Conservation (phyloP, 495 filamentous ascomycete species). For the Trichoderma reesei region DNA sequence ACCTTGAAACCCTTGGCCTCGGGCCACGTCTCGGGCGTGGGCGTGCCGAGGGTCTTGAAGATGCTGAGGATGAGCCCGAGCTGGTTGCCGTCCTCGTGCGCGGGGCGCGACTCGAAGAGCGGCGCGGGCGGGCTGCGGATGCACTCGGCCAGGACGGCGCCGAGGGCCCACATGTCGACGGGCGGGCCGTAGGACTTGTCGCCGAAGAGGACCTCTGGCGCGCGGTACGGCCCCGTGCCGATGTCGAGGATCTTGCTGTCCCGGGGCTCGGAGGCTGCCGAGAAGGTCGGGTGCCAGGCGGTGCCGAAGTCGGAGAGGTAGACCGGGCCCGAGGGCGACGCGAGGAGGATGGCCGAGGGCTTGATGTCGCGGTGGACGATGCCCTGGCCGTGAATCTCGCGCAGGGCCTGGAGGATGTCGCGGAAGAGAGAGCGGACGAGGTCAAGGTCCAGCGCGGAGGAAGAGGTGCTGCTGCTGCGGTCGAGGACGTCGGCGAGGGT, state of each 20-base stretch:
- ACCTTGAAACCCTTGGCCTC: constrained; percentile 38
- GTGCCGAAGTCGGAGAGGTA: constrained; percentile 88
- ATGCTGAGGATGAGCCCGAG: constrained; percentile 82
- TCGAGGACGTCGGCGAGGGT: constrained; percentile 58
- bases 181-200: constrained; percentile 54
- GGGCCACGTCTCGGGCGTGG: constrained; percentile 68
- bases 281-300: constrained; percentile 59
- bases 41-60: constrained; percentile 81
- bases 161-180: constrained; percentile 87
- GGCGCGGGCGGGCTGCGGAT: constrained; percentile 41
- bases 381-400: constrained; percentile 56
- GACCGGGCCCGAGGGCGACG: constrained; percentile 55
- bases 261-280: constrained; percentile 49
- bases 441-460: constrained; percentile 28
- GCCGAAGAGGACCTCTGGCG: constrained; percentile 88
- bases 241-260: constrained; percentile 79
- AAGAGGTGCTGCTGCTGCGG: background rate
- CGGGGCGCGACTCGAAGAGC: constrained; percentile 61
- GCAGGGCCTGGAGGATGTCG: constrained; percentile 64
- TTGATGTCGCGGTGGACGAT: constrained; percentile 95
- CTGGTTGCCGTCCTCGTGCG: constrained; percentile 83
- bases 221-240: constrained; percentile 81
- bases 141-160: constrained; percentile 69
- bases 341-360: constrained; percentile 76
- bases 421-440: constrained; percentile 42